These are phyloP conservation scores for Globisporangium nodosum DNA, from an alignment of 352 stramenopile genomes.

Conservation along the genomic window DNA sequence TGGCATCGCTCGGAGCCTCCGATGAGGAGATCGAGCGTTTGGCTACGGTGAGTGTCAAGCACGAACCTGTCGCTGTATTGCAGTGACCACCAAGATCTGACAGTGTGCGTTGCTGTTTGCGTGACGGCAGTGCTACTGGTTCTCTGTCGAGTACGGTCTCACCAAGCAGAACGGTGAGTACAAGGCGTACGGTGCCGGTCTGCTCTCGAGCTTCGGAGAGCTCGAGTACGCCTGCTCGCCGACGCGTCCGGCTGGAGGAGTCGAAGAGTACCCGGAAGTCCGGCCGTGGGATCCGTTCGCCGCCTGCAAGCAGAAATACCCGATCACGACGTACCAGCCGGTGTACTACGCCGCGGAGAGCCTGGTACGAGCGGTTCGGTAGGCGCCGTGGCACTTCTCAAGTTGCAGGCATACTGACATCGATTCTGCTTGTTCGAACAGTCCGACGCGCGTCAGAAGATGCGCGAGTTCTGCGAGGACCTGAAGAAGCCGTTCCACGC, in stretches of 20 bases:
- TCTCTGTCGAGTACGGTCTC: conserved; percentile 97
- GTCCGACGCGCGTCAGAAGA: conserved; percentile 91
- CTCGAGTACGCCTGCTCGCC: conserved; percentile 93
- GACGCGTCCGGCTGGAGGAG: conserved; percentile 46
- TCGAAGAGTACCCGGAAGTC: conserved; percentile 78
- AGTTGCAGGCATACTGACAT: not conserved
- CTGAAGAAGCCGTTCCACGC: conserved; percentile 95
- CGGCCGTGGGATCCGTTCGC: conserved; percentile 93
- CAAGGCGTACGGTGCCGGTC: conserved; percentile 95
- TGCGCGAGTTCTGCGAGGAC: conserved; percentile 94
- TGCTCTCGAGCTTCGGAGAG: conserved; percentile 97
- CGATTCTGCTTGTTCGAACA: conserved; percentile 8
- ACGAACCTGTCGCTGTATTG: too few species aligned
- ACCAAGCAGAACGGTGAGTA: conserved; percentile 90
- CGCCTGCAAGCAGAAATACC: conserved; percentile 93
- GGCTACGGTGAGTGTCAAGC: conserved; percentile 55
- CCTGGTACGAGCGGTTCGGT: conserved; percentile 44
- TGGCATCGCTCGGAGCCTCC: conserved; percentile 93
- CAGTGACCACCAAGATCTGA: not conserved
- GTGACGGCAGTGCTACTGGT: conserved; percentile 92
- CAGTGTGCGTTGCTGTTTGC: not conserved
- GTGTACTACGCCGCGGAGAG: conserved; percentile 96
- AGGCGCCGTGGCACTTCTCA: not conserved
- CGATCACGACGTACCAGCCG: conserved; percentile 97
- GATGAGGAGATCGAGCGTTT: conserved; percentile 95